Base-by-base conservation (phyloP, 805 yeast genomes). In the Yamadazyma akitaensis region DNA sequence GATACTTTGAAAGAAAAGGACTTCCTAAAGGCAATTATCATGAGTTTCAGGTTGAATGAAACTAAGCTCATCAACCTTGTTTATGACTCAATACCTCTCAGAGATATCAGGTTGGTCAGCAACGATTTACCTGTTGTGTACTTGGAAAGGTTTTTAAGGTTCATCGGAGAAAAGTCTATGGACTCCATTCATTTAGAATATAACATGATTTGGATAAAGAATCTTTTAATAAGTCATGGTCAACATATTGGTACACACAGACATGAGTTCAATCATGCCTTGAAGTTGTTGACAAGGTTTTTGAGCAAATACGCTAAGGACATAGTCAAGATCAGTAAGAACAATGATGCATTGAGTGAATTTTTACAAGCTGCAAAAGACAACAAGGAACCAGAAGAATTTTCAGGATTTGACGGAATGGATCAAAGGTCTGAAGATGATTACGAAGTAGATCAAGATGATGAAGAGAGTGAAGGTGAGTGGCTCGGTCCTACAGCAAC, bases 31-130 rank as follows among this genome's bases (percentile, higher is more conserved):
- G 92, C 97, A 0, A 66, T 92, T 48, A 87, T 91, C 12, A 90
- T 94, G 97, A 81, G 97, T 0, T 90, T 94, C 76, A 77, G 99
- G 64, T 75, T 94, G 50, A 94, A 94, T 61, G 99, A 94, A 61
- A 68, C 66, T 10, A 79, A 83, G 56, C 68, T 94, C 44, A 80
- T 91, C 21, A 84, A 84, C 50, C 75, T 75, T 50, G 86, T 88
- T 0, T 88, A 82, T 61, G 96, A 89, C 61, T 57, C 76, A 4
- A 74, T 91, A 9, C 92, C 94, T 1, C 60, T 77, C n/a, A 68
- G 71, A 2, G 96, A 90, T 59, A 79, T 92, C 33, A 70, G 76
- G 30, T 64, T 94, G 42, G 78, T 91, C 8, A 70, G 84, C 7
- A 63, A 73, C n/a, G 86, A 79, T 42, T 59, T 92, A 16, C 99